These are phyloP conservation scores for Auricularia cornea DNA, from an alignment of 768 basidiomycete species.

Conservation along the genomic window DNA sequence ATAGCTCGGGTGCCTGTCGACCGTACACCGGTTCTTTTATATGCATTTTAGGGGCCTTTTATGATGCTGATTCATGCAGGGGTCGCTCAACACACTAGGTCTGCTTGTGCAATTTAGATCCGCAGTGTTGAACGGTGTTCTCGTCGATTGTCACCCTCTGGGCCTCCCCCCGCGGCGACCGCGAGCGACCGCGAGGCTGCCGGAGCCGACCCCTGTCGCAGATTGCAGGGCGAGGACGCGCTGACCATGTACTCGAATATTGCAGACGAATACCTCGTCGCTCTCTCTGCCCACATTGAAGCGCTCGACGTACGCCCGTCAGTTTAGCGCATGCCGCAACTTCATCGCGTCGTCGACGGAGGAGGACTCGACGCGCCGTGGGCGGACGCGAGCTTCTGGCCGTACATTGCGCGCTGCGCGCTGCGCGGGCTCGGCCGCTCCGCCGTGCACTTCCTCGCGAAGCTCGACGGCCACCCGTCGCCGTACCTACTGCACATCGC, in stretches of 20 bases:
- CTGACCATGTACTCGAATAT: slow-evolving; percentile 6
- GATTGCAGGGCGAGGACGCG: slow-evolving; percentile 23
- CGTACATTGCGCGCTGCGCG: slow-evolving; percentile 59
- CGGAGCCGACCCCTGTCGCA: slow-evolving; percentile 35
- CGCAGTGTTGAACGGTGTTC: too few species aligned
- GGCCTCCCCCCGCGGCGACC: too few species aligned
- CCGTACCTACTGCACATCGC: slow-evolving; percentile 59
- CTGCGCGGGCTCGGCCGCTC: slow-evolving; percentile 83
- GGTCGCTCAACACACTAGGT: too few species aligned
- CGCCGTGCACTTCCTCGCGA: slow-evolving; percentile 68
- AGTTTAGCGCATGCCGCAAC: too few species aligned
- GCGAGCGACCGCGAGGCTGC: slow-evolving; percentile 30
- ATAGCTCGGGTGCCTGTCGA: too few species aligned
- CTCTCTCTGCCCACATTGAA: slow-evolving; percentile 5
- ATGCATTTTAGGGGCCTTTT: too few species aligned
- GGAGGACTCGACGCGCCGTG: slow-evolving; percentile 74
- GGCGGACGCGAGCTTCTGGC: slow-evolving; percentile 80
- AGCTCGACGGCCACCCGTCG: slow-evolving; percentile 66
- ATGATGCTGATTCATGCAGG: too few species aligned
- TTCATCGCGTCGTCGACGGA: slow-evolving; percentile 84
- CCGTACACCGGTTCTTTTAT: too few species aligned
- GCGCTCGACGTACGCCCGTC: slow-evolving; percentile 4
- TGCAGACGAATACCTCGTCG: slow-evolving; percentile 7
- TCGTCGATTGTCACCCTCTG: too few species aligned
- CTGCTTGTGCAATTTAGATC: too few species aligned